phyloP scores from a whole-genome alignment of 2,329 filamentous ascomycete species.

The Penicillium sp. region DNA sequence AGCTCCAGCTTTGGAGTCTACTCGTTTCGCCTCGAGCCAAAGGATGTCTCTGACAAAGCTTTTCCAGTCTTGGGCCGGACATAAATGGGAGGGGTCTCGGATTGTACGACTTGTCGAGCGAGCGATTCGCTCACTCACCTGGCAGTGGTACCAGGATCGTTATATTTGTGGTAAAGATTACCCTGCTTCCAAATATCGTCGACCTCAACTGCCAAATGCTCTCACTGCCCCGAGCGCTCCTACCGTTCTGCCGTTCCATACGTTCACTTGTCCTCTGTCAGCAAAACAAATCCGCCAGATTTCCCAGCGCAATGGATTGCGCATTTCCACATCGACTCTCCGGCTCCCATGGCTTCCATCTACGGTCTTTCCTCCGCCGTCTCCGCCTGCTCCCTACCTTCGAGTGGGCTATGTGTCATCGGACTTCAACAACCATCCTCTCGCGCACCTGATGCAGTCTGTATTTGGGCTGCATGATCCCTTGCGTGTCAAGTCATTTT shows the following conservation, averaged over 20 bases:
- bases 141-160: constrained; percentile 84
- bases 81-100: constrained; percentile 84
- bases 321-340: constrained; percentile 88
- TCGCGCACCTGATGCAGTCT: constrained; percentile 97
- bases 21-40: constrained; percentile 27
- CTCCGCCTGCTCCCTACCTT: constrained; percentile 77
- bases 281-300: constrained; percentile 91
- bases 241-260: constrained; percentile 94
- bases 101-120: constrained; percentile 82
- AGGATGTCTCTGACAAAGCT: constrained; percentile 36
- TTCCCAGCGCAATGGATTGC: constrained; percentile 87
- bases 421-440: constrained; percentile 97
- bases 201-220: constrained; percentile 70
- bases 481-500: constrained; percentile 75
- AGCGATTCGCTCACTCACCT: constrained; percentile 71
- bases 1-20: constrained; percentile 32
- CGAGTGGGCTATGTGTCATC: constrained; percentile 96
- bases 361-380: constrained; percentile 79
- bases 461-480: constrained; percentile 89
- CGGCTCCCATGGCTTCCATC: constrained; percentile 80
- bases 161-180: constrained; percentile 63
- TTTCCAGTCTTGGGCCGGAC: constrained; percentile 63
- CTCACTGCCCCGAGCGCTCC: constrained; percentile 82
- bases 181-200: constrained; percentile 60
- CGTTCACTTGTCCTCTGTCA: constrained; percentile 90